Evolutionary conservation across 192 early-diverging fungal genomes (phyloP).

Genomic region (Coemansia erecta): DNA sequence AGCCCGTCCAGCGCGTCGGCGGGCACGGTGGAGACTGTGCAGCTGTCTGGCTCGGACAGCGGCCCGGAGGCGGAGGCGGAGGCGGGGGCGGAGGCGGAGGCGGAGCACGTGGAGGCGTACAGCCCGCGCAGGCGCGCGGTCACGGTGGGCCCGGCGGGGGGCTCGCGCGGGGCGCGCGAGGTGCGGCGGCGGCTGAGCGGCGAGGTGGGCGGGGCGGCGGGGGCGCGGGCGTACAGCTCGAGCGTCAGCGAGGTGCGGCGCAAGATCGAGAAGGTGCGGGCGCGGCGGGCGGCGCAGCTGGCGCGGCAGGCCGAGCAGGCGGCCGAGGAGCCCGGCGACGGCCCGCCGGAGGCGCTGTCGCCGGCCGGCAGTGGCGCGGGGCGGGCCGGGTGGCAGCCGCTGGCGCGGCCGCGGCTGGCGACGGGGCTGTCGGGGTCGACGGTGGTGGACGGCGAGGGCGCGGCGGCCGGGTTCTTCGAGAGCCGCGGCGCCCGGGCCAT

Average conservation of each 20-base stretch:
- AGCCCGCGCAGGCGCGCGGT: constrained; percentile 21
- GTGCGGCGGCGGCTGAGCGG: not conserved
- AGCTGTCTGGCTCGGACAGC: too few relatives aligned
- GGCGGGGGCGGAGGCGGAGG: too few relatives aligned
- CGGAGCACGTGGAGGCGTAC: not conserved
- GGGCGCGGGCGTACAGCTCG: not conserved
- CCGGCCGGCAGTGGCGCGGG: too few relatives aligned
- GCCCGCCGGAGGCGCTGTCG: not conserved
- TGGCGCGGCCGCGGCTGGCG: not conserved
- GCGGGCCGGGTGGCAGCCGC: not conserved
- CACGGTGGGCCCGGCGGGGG: constrained; percentile 12
- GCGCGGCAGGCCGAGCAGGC: constrained; percentile 17
- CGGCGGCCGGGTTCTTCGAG: constrained; percentile 31
- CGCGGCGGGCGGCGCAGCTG: constrained; percentile 26
- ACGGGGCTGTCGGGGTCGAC: constrained; percentile 18
- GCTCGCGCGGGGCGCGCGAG: not conserved
- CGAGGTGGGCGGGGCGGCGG: not conserved
- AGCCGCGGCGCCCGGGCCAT: constrained; percentile 16
- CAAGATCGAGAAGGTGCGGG: constrained; percentile 23
- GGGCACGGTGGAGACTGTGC: too few relatives aligned
- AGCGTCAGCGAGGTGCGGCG: constrained; percentile 9
- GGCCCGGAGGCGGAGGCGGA: too few relatives aligned
- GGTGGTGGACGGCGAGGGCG: too few relatives aligned
- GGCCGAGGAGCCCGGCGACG: not conserved
- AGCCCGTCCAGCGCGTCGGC: not conserved